Base-by-base conservation (phyloP, 768 basidiomycete species). In the Psilocybe cubensis region DNA sequence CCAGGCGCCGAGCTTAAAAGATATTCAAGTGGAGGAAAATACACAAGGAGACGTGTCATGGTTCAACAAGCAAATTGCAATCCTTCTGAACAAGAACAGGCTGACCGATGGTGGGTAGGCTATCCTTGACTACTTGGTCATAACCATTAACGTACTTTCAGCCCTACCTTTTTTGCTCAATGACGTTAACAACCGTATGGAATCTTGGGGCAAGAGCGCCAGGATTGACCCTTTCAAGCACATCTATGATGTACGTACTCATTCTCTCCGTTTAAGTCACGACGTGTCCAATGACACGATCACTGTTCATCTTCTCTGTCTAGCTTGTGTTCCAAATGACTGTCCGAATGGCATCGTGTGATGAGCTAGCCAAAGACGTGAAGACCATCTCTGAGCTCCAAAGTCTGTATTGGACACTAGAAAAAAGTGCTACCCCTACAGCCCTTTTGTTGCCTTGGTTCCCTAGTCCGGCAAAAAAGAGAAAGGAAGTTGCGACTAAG, bases 291-390 rank as follows among this genome's bases (percentile, higher is more conserved):
- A n/a, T n/a, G n/a, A n/a, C n/a, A n/a, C n/a, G n/a, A n/a, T 35
- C 12, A 23, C 43, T 43, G 12, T n/a, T 10, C 21, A n/a, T 29
- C 28, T 4, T 18, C 20, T 42, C 18, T 12, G 35, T 52, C 14
- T 38, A 76, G 75, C 64, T 76, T 33, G 70, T 73, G 0, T 75
- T 74, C 59, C 73, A 73, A 61, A 69, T 77, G 69, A 77, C 73
- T 3, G 64, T 74, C 3, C 70, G 75, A 20, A 68, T 76, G 69
- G 66, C 69, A 4, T 67, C 71, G 9, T 77, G 76, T 57, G 52
- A 58, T 12, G 75, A 77, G 35, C 68, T 77, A 0, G 67, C 74
- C 1, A 63, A 65, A 17, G 66, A 77, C 29, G 20, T 44, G 2
- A 60, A 66, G 1, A 63, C 63, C 2, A 57, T 72, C 17, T 52